A percentile compares a stretch with the other conserved stretches of the same genome.
These are phyloP conservation scores for Oryza punctata DNA, from an alignment of 176 grass and related monocot species.

Conservation along the genomic window DNA sequence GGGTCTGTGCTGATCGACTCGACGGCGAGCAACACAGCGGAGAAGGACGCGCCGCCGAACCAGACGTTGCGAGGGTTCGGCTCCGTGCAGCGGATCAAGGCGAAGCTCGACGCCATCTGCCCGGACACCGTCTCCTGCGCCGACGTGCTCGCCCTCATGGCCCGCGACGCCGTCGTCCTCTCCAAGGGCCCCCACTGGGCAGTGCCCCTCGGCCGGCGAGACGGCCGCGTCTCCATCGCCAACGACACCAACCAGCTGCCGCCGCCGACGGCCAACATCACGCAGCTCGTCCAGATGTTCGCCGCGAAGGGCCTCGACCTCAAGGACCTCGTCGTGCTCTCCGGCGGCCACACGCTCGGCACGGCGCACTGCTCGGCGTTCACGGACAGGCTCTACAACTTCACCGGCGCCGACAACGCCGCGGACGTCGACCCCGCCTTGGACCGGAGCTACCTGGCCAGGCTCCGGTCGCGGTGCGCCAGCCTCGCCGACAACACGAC, in stretches of 20 bases:
- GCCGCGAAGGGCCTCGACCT: slow-evolving; percentile 39
- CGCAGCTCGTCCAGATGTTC: slow-evolving; percentile 42
- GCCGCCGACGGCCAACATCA: slow-evolving; percentile 45
- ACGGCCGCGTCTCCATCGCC: slow-evolving; percentile 45
- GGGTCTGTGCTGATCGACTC: slow-evolving; percentile 62
- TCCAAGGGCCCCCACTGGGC: slow-evolving; percentile 54
- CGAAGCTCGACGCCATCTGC: slow-evolving; percentile 52
- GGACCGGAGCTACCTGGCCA: slow-evolving; percentile 39
- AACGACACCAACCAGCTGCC: slow-evolving; percentile 46
- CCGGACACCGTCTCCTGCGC: slow-evolving; percentile 58
- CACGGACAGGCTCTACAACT: slow-evolving; percentile 58
- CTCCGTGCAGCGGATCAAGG: slow-evolving; percentile 51
- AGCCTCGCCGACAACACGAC: slow-evolving; percentile 48
- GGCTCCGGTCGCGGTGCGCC: slow-evolving; percentile 40
- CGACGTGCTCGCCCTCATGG: slow-evolving; percentile 54
- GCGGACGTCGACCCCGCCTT: slow-evolving; percentile 52
- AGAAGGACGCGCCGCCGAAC: slow-evolving; percentile 63
- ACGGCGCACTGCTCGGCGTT: slow-evolving; percentile 51
- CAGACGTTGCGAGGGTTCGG: slow-evolving; percentile 50
- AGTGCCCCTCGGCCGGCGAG: slow-evolving; percentile 53
- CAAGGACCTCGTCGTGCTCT: slow-evolving; percentile 62
- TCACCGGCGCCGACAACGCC: slow-evolving; percentile 48
- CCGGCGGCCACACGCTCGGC: slow-evolving; percentile 54
- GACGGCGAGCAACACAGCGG: slow-evolving; percentile 45
- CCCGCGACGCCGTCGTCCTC: slow-evolving; percentile 52